These are phyloP conservation scores for Lagenidium giganteum DNA, from an alignment of 352 stramenopile genomes.

Conservation along the genomic window DNA sequence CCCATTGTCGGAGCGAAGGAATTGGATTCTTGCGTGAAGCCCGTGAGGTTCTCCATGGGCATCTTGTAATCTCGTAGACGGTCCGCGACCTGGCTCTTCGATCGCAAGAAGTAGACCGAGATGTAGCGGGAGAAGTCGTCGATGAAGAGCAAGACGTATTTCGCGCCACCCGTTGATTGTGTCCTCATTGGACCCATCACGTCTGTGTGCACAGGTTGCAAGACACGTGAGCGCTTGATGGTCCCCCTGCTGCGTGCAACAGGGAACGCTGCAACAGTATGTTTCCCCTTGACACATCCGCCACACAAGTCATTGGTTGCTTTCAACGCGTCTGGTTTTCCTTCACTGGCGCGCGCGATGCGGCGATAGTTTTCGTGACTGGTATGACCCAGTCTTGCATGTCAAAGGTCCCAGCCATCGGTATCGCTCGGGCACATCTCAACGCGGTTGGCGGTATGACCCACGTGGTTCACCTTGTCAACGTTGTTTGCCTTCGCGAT, in stretches of 20 bases:
- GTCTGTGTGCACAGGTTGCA: slow-evolving; percentile 14
- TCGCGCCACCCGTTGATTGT: background rate
- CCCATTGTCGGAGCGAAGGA: too few relatives aligned
- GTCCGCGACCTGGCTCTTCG: slow-evolving; percentile 1
- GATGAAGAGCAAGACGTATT: slow-evolving; percentile 8
- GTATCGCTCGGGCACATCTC: too few relatives aligned
- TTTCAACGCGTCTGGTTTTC: background rate
- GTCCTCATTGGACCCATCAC: slow-evolving; percentile 8
- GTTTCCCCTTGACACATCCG: slow-evolving; percentile 9
- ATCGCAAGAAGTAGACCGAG: slow-evolving; percentile 4
- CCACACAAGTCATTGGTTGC: background rate
- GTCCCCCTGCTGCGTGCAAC: background rate
- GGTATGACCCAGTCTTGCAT: slow-evolving; percentile 6
- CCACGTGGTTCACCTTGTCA: background rate
- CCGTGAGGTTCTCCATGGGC: slow-evolving; percentile 6
- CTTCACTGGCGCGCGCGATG: background rate
- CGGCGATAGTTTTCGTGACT: background rate
- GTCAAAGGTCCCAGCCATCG: background rate
- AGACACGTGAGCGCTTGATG: background rate
- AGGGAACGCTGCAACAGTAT: background rate
- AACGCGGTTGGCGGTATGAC: too few relatives aligned
- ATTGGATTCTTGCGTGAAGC: too few relatives aligned
- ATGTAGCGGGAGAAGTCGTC: slow-evolving; percentile 11
- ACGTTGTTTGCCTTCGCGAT: slow-evolving; percentile 1
- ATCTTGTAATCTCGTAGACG: slow-evolving; percentile 9